phyloP scores from a whole-genome alignment of 140 eudicot genomes.

The Flaveria floridana region DNA sequence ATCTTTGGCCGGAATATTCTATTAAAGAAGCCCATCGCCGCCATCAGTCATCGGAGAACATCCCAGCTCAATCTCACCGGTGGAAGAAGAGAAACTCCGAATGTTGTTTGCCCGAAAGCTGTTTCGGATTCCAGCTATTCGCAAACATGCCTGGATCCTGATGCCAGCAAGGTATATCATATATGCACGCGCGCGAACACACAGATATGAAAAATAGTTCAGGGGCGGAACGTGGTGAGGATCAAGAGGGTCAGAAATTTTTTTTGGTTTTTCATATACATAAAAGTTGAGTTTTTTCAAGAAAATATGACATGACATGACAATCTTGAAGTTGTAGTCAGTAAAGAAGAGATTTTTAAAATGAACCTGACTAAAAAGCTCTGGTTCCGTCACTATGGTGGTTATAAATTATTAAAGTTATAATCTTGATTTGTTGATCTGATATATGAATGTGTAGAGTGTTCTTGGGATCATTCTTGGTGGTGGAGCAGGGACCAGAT shows the following conservation, averaged over 20 bases:
- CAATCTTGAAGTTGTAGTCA: no score
- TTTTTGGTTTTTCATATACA: no score
- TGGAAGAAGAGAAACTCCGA: conserved; percentile 13
- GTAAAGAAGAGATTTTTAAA: no score
- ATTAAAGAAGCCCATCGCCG: conserved; percentile 7
- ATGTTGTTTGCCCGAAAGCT: conserved; percentile 37
- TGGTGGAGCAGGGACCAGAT: conserved; percentile 58
- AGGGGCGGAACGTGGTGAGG: no score
- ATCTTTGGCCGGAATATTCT: conserved; percentile 33
- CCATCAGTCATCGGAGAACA: neutral
- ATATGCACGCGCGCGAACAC: neutral
- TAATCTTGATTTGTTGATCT: neutral
- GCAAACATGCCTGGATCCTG: conserved; percentile 44
- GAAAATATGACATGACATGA: no score
- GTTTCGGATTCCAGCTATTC: conserved; percentile 44
- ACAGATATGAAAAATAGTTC: neutral
- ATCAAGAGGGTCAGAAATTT: no score
- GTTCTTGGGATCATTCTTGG: conserved; percentile 63
- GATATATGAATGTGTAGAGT: conserved; percentile 38
- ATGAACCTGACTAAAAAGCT: no score
- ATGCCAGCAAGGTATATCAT: conserved; percentile 35
- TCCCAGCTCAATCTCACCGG: neutral
- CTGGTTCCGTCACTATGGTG: no score
- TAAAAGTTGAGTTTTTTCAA: no score
- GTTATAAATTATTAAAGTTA: neutral